These are phyloP conservation scores for Leptomonas pyrrhocoris DNA, from an alignment of 208 protist species.

Conservation along the genomic window DNA sequence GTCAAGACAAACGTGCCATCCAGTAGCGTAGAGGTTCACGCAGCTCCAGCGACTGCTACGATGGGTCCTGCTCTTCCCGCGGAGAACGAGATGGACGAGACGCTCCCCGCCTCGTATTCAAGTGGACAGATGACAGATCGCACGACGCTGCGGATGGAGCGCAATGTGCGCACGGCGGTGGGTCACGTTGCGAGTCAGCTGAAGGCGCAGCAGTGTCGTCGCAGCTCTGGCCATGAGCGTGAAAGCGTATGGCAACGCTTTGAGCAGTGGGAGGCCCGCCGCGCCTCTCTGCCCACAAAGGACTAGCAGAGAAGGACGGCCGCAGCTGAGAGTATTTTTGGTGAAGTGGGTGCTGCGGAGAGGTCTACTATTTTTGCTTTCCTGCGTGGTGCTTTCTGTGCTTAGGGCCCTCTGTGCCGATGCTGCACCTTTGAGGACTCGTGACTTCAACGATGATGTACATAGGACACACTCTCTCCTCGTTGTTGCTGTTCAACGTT, in stretches of 20 bases:
- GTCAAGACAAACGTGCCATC: not conserved
- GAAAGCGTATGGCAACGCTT: slow-evolving; percentile 65
- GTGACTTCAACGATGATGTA: too few species aligned
- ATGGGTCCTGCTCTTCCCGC: not conserved
- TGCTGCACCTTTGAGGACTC: too few species aligned
- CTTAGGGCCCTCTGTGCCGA: not conserved
- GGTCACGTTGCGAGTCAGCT: slow-evolving; percentile 37
- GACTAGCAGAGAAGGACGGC: not conserved
- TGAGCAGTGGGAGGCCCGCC: slow-evolving; percentile 63
- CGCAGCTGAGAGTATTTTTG: too few species aligned
- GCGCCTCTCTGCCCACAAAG: slow-evolving; percentile 11
- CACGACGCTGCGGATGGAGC: slow-evolving; percentile 25
- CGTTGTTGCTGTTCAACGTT: too few species aligned
- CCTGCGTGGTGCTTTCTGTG: not conserved
- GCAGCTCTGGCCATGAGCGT: slow-evolving; percentile 14
- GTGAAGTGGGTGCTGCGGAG: not conserved
- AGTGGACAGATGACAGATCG: slow-evolving; percentile 21
- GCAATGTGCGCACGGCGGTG: slow-evolving; percentile 43
- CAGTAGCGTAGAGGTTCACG: not conserved
- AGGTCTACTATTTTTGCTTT: not conserved
- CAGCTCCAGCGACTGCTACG: not conserved
- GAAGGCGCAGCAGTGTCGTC: slow-evolving; percentile 16
- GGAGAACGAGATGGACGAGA: not conserved
- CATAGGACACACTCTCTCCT: too few species aligned
- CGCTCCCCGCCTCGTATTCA: not conserved